These are phyloP conservation scores for Benincasa hispida DNA, from an alignment of 306 rosid genomes.

Conservation along the genomic window DNA sequence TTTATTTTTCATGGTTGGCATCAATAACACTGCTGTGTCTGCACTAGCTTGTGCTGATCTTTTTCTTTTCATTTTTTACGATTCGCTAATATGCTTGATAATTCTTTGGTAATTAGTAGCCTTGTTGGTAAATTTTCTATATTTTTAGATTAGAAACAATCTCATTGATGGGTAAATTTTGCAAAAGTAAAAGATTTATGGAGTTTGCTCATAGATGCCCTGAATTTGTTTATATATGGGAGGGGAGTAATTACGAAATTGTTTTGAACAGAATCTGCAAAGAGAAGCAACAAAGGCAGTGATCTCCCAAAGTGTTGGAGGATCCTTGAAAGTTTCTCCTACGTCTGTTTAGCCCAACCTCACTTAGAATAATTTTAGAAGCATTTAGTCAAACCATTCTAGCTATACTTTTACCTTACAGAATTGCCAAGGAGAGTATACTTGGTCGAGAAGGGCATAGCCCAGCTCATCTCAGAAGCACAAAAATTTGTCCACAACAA, in stretches of 20 bases:
- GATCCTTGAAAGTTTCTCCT: neutral
- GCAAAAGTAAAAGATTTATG: neutral
- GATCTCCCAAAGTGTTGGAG: neutral
- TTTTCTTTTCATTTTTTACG: neutral
- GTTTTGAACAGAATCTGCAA: neutral
- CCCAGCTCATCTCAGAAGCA: neutral
- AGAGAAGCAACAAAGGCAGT: neutral
- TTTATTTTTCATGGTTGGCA: neutral
- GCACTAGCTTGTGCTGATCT: neutral
- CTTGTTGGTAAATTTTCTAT: neutral
- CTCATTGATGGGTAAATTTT: neutral
- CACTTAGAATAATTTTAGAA: neutral
- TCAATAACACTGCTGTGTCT: neutral
- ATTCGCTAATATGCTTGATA: neutral
- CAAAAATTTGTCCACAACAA: neutral
- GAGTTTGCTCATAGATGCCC: neutral
- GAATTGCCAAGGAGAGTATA: neutral
- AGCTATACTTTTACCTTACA: neutral
- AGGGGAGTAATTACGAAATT: neutral
- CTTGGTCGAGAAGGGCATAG: neutral
- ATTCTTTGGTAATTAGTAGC: neutral
- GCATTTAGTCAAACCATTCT: neutral
- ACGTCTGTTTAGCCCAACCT: neutral
- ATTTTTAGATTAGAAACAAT: neutral
- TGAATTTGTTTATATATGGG: neutral